A percentile compares a stretch with the other conserved stretches of the same genome.
Evolutionary conservation across 2,329 filamentous ascomycete species (phyloP).

Genomic region (Elsinoe perseae): DNA sequence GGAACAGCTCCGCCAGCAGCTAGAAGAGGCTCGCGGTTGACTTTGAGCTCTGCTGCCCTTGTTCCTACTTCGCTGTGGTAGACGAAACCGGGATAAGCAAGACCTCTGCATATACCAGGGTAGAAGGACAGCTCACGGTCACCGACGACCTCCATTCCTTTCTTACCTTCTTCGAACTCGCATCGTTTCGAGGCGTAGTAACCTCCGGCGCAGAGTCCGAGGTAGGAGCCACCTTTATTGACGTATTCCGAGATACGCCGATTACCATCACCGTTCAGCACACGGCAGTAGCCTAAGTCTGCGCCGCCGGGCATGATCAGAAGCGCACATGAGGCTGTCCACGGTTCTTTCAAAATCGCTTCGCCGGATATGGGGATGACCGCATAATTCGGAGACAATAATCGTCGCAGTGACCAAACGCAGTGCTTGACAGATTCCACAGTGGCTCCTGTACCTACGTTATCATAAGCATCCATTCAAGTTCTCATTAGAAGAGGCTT

Average conservation of each 20-base stretch:
- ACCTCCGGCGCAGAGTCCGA: slow-evolving; percentile 89
- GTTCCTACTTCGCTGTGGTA: slow-evolving; percentile 85
- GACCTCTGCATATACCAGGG: slow-evolving; percentile 74
- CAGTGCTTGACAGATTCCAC: slow-evolving; percentile 84
- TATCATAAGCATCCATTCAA: neutral
- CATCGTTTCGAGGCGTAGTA: slow-evolving; percentile 79
- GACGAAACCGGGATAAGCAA: slow-evolving; percentile 81
- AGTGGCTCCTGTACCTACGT: slow-evolving; percentile 70
- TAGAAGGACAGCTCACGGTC: slow-evolving; percentile 81
- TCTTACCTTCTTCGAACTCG: slow-evolving; percentile 86
- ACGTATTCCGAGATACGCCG: slow-evolving; percentile 77
- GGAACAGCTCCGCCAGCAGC: slow-evolving; percentile 43
- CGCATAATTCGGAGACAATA: slow-evolving; percentile 85
- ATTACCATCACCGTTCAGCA: slow-evolving; percentile 82
- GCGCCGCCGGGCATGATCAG: slow-evolving; percentile 89
- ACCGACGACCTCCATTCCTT: slow-evolving; percentile 74
- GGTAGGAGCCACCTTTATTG: slow-evolving; percentile 71
- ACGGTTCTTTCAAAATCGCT: slow-evolving; percentile 81
- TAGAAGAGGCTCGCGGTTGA: slow-evolving; percentile 54
- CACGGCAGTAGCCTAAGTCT: slow-evolving; percentile 84
- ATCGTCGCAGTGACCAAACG: slow-evolving; percentile 73
- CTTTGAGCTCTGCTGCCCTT: slow-evolving; percentile 58
- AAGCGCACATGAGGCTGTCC: slow-evolving; percentile 76
- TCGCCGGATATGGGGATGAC: slow-evolving; percentile 76
- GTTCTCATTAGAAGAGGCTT: slow-evolving; percentile 17